Base-by-base conservation (phyloP, 306 rosid genomes). In the Biancaea sappan region DNA sequence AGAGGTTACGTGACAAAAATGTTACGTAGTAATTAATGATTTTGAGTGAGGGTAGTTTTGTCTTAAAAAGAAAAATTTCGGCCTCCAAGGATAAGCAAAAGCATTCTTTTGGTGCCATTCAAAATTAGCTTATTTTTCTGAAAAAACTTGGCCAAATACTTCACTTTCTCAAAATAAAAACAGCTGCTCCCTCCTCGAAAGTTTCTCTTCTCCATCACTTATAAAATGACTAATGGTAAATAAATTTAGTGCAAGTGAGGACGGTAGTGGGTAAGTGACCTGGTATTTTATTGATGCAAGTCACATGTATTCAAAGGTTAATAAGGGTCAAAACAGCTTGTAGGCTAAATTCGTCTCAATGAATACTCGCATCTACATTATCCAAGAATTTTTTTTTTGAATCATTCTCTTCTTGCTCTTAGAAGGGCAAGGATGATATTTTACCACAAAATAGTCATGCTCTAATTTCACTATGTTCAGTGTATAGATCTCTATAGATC, bases 271-370 rank as follows among this genome's bases (percentile, higher is more conserved):
- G 34, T 26, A n/a, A 51, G 19, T 63, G 81, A 61, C 56, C 47
- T 60, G 31, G 60, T 76, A 32, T 79, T 64, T 48, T 16, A 64
- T 59, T 43, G 73, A 46, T 16, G 13, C 44, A 7, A 34, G 71
- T 71, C 6, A 57, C 50, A 63, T 73, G 38, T 62, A 16, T 50
- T 21, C 19, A 28, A 60, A 65, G 43, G 28, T 66, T 53, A 28
- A 61, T 34, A n/a, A 43, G 63, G 63, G 15, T 51, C 43, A 61
- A 52, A 73, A 50, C 38, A 54, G 29, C 62, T 64, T 72, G 64
- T 41, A 19, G 74, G 66, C 11, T 69, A 70, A 76, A 47, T 76
- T 60, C 50, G 34, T 66, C 32, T n/a, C 64, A 65, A 57, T 47
- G 35, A 35, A 28, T 59, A 38, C 35, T 64, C 43, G 11, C 68